A percentile compares a stretch with the other conserved stretches of the same genome.
phyloP scores from a whole-genome alignment of 2,329 filamentous ascomycete species.

The Fusarium sterilihyphosum region DNA sequence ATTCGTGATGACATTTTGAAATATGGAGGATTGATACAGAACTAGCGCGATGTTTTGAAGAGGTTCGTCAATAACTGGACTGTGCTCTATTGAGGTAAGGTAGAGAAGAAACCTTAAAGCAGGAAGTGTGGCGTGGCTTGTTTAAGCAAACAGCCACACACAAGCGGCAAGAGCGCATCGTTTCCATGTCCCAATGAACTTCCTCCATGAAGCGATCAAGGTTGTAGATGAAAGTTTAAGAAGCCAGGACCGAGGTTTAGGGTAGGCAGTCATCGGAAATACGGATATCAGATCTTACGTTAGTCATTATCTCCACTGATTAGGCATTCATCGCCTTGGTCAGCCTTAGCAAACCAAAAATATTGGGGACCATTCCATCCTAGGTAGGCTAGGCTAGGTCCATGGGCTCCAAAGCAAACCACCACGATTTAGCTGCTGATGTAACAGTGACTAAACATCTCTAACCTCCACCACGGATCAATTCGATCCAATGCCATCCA shows the following conservation, averaged over 20 bases:
- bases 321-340: slow-evolving; percentile 23
- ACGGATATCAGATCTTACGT: slow-evolving; percentile 11
- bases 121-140: neutral
- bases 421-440: slow-evolving; percentile 34
- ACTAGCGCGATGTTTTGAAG: neutral
- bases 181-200: too few species aligned
- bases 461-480: slow-evolving; percentile 18
- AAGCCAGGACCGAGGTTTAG: neutral
- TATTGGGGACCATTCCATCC: neutral
- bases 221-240: neutral
- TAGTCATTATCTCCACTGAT: slow-evolving; percentile 30
- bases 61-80: neutral
- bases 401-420: slow-evolving; percentile 2
- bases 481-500: slow-evolving; percentile 10
- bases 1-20: neutral
- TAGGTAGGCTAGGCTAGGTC: neutral
- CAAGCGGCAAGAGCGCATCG: neutral
- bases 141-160: neutral
- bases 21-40: neutral
- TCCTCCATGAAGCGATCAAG: neutral
- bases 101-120: neutral
- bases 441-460: slow-evolving; percentile 42
- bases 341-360: slow-evolving; percentile 34
- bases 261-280: slow-evolving; percentile 3
- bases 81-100: too few species aligned